Base-by-base conservation (phyloP, 1,284 basidiomycete species). In the Ceratobasidium theobromae region DNA sequence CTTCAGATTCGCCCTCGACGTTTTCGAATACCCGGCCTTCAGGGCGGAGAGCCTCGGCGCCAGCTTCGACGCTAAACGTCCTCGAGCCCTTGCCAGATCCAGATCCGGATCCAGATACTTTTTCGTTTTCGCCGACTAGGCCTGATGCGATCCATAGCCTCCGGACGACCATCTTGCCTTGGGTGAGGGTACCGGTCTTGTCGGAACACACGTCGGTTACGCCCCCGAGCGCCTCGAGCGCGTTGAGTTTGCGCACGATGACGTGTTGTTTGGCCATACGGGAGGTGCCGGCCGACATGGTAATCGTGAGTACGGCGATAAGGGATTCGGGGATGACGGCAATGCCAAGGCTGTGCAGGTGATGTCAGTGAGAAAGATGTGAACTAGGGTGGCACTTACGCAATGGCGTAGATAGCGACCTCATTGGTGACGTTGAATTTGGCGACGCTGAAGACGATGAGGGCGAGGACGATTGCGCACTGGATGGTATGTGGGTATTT, bases 391-490 rank as follows among this genome's bases (percentile, higher is more conserved):
- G 38, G 11, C n/a, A 57, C 54, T 41, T 45, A 46, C 54, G 54
- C 79, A 41, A 81, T 79, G 27, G 76, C 79, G 67, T 83, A 84
- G 9, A 83, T 74, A 4, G 79, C 77, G 53, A 82, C 80, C 66
- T 79, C 76, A 62, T 80, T 76, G 51, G 75, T 75, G 58, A 83
- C 73, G 1, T 75, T 71, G 74, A 82, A 82, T 3, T 75, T 74
- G 43, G 82, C 83, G 1, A 82, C 82, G 40, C 80, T 79, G 68
- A 86, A 83, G n/a, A 86, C 83, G 67, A 86, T 79, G 69, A 85
- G 75, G 30, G 83, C 84, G 32, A 84, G 79, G 45, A 87, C 64
- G 67, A 84, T 77, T 11, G 85, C 84, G 45, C 43, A 49, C 53
- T 52, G 23, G n/a, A 65, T 12, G 35, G 14, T 14, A 23, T 23